phyloP scores from a whole-genome alignment of 139 green algal species.

The Micractinium sp. region DNA sequence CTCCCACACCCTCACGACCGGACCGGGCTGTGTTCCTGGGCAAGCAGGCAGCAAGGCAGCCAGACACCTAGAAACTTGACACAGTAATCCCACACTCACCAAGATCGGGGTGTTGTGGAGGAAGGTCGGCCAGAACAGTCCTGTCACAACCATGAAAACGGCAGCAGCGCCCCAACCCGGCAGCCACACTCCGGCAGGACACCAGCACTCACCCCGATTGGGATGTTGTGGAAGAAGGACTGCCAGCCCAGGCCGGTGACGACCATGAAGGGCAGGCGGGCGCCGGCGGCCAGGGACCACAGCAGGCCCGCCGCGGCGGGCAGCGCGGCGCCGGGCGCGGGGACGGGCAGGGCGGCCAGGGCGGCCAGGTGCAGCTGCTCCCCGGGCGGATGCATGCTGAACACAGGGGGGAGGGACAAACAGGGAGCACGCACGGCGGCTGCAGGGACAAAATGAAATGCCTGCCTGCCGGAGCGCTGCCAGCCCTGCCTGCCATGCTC shows the following conservation, averaged over 20 bases:
- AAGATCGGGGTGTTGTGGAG: background rate
- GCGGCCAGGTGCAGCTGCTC: background rate
- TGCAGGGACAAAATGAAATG: too few relatives aligned
- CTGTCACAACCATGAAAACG: background rate
- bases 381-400: background rate
- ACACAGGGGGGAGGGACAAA: background rate
- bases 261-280: slow-evolving; percentile 9
- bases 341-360: background rate
- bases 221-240: background rate
- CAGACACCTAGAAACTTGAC: background rate
- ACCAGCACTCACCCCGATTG: background rate
- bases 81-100: background rate
- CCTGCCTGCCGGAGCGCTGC: too few relatives aligned
- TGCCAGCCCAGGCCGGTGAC: slow-evolving; percentile 2
- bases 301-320: background rate
- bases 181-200: too few relatives aligned
- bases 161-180: too few relatives aligned
- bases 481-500: too few relatives aligned
- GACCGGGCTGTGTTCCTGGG: too few relatives aligned
- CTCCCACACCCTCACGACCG: too few relatives aligned
- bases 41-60: background rate
- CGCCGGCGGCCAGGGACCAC: background rate
- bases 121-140: background rate
- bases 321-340: background rate
- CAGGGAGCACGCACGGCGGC: too few relatives aligned